Evolutionary conservation across 306 rosid genomes (phyloP).

Genomic region (Pyrus pyrifolia): DNA sequence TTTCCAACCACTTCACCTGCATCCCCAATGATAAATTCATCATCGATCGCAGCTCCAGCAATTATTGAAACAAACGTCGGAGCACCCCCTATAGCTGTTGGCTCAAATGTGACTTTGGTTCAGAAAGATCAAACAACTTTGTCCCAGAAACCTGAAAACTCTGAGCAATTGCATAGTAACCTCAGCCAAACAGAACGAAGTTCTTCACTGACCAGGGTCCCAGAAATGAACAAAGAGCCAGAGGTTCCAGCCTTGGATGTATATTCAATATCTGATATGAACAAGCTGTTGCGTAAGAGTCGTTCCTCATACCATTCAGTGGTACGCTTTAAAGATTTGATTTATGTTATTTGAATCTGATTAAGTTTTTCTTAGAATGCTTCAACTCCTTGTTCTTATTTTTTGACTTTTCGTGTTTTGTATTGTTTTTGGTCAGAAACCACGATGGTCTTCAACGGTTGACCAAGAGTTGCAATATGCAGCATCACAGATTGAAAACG

Average conservation of each 20-base stretch:
- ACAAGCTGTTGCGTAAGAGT: slow-evolving; percentile 40
- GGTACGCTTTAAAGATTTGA: slow-evolving; percentile 38
- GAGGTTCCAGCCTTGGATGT: slow-evolving; percentile 23
- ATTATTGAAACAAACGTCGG: slow-evolving; percentile 13
- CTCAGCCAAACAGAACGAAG: slow-evolving; percentile 2
- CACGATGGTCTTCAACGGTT: slow-evolving; percentile 53
- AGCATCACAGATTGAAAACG: slow-evolving; percentile 63
- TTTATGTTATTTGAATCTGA: background rate
- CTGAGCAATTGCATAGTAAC: slow-evolving; percentile 26
- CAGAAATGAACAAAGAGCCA: slow-evolving; percentile 28
- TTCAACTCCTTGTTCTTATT: slow-evolving; percentile 17
- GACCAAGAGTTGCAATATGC: slow-evolving; percentile 53
- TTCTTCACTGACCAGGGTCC: slow-evolving; percentile 23
- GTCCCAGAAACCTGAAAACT: slow-evolving; percentile 20
- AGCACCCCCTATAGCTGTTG: slow-evolving; percentile 12
- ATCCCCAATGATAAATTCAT: slow-evolving; percentile 20
- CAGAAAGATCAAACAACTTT: slow-evolving; percentile 16
- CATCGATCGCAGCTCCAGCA: slow-evolving; percentile 16
- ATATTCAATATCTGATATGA: slow-evolving; percentile 63
- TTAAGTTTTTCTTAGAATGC: slow-evolving; percentile 1
- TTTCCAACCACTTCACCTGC: slow-evolving; percentile 26
- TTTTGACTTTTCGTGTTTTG: background rate
- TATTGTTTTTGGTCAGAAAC: slow-evolving; percentile 31
- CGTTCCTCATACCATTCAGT: slow-evolving; percentile 35
- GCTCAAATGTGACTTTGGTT: slow-evolving; percentile 17